These are phyloP conservation scores for Corynespora cassiicola DNA, from an alignment of 2,329 filamentous ascomycete species.

Conservation along the genomic window DNA sequence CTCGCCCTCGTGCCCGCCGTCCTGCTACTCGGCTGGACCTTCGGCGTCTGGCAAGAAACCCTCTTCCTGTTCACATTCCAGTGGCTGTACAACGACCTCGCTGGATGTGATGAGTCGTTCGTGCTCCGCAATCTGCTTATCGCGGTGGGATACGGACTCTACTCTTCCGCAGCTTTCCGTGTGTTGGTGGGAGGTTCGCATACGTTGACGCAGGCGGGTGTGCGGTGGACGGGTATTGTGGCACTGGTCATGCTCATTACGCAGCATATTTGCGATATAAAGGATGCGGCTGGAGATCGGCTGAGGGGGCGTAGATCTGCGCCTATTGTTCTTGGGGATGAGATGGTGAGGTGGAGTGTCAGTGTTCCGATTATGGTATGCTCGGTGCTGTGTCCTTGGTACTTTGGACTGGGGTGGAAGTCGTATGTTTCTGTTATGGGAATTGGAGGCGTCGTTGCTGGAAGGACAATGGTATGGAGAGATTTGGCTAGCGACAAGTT, in stretches of 20 bases:
- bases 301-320: conserved; percentile 23
- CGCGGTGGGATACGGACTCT: conserved; percentile 20
- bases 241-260: conserved; percentile 25
- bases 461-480: conserved; percentile 10
- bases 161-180: conserved; percentile 11
- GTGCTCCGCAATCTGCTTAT: conserved; percentile 27
- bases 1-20: conserved; percentile 12
- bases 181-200: conserved; percentile 6
- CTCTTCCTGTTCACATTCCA: conserved; percentile 39
- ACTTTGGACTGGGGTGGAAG: conserved; percentile 16
- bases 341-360: conserved; percentile 20
- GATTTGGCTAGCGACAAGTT: conserved; percentile 15
- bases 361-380: conserved; percentile 24
- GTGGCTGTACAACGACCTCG: conserved; percentile 53
- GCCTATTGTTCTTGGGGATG: conserved; percentile 27
- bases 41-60: conserved; percentile 34
- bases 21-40: conserved; percentile 13
- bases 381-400: conserved; percentile 17
- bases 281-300: conserved; percentile 34
- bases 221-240: conserved; percentile 17
- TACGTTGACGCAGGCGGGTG: background rate
- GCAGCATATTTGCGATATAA: conserved; percentile 38
- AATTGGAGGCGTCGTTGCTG: conserved; percentile 17
- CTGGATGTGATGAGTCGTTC: conserved; percentile 16
- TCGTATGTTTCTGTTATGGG: conserved; percentile 5